These are phyloP conservation scores for Dryas octopetala DNA, from an alignment of 306 rosid genomes.

Conservation along the genomic window DNA sequence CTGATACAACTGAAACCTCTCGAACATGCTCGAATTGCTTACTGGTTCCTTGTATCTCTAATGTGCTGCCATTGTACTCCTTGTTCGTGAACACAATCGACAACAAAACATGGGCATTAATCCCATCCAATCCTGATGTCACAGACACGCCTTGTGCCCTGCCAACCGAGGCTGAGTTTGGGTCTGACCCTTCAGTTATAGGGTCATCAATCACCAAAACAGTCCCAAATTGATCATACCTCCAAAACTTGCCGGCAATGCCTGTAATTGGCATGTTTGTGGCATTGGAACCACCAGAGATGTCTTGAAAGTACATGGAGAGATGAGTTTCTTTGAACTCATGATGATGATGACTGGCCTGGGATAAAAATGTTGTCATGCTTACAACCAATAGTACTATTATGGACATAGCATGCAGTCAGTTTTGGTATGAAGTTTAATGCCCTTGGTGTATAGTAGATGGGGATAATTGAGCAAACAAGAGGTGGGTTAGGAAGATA, in stretches of 20 bases:
- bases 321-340: not conserved
- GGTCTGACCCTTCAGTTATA: not conserved
- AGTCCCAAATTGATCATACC: not conserved
- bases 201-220: not conserved
- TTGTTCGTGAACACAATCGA: constrained; percentile 20
- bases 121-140: not conserved
- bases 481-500: too few relatives aligned
- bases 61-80: constrained; percentile 21
- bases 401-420: too few relatives aligned
- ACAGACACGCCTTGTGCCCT: not conserved
- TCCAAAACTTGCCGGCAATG: not conserved
- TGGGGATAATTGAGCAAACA: too few relatives aligned
- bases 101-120: too few relatives aligned
- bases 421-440: too few relatives aligned
- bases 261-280: not conserved
- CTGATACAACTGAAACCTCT: constrained; percentile 46
- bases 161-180: not conserved
- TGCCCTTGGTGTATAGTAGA: too few relatives aligned
- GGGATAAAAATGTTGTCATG: not conserved
- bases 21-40: constrained; percentile 31
- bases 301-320: not conserved
- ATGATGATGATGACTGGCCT: not conserved
- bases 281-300: not conserved
- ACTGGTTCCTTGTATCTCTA: constrained; percentile 26
- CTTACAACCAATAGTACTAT: too few relatives aligned